Evolutionary conservation across 2,329 filamentous ascomycete species (phyloP).

Genomic region (Neoscytalidium dimidiatum): DNA sequence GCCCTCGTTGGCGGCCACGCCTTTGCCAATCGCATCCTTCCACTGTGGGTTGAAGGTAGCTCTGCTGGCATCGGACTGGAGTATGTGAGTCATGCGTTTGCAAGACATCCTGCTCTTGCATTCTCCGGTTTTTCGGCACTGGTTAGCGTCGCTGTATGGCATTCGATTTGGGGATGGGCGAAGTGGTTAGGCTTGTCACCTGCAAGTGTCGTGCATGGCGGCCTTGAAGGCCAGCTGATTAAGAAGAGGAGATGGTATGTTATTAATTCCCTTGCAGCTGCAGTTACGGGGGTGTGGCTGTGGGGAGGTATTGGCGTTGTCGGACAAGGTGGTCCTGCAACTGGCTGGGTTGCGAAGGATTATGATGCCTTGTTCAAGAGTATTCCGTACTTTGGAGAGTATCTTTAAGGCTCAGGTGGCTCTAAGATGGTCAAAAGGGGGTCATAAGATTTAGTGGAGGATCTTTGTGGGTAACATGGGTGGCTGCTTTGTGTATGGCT

Average conservation of each 20-base stretch:
- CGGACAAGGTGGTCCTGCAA: slow-evolving; percentile 66
- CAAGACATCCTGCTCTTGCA: slow-evolving; percentile 66
- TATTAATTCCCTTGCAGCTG: slow-evolving; percentile 65
- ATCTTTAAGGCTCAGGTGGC: slow-evolving; percentile 41
- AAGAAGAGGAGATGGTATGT: slow-evolving; percentile 69
- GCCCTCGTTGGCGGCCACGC: slow-evolving; percentile 71
- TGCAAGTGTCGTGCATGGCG: slow-evolving; percentile 52
- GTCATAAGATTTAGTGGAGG: background rate
- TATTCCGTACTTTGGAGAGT: slow-evolving; percentile 59
- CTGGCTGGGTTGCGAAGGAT: slow-evolving; percentile 77
- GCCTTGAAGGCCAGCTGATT: slow-evolving; percentile 51
- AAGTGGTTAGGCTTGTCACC: slow-evolving; percentile 73
- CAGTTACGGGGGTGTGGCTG: slow-evolving; percentile 71
- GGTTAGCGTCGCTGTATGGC: slow-evolving; percentile 67
- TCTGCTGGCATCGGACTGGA: slow-evolving; percentile 82
- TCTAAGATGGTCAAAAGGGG: background rate
- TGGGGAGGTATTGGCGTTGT: slow-evolving; percentile 79
- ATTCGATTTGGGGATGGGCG: slow-evolving; percentile 84
- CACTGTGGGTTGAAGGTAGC: slow-evolving; percentile 76
- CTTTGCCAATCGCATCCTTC: slow-evolving; percentile 73
- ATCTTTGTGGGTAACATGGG: background rate
- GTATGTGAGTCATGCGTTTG: slow-evolving; percentile 84
- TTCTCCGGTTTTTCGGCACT: slow-evolving; percentile 70
- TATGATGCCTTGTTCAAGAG: slow-evolving; percentile 74
- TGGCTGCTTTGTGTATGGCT: background rate